A percentile compares a stretch with the other conserved stretches of the same genome.
Evolutionary conservation across 495 filamentous ascomycete species (phyloP).

Genomic region (Penicillium fimorum): DNA sequence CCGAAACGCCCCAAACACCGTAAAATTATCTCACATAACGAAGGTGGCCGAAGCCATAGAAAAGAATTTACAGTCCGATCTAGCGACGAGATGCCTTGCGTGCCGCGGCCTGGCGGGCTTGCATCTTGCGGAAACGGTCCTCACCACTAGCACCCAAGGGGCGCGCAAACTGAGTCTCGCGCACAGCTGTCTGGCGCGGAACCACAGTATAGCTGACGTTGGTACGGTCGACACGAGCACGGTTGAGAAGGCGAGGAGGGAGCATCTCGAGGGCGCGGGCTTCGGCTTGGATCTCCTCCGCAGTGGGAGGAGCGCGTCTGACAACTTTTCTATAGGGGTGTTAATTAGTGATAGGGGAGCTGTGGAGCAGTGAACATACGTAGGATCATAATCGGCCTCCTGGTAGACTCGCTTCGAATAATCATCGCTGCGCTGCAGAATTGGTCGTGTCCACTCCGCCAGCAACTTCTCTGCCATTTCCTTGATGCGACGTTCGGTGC

Average conservation of each 20-base stretch:
- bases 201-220: conserved; percentile 79
- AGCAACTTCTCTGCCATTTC: conserved; percentile 85
- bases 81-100: conserved; percentile 47
- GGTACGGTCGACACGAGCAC: conserved; percentile 67
- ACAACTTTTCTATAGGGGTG: conserved; percentile 44
- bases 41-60: neutral
- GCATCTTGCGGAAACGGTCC: conserved; percentile 81
- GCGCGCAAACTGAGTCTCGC: conserved; percentile 52
- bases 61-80: conserved; percentile 9
- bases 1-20: conserved; percentile 16
- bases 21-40: conserved; percentile 10
- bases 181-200: conserved; percentile 58
- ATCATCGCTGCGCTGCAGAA: conserved; percentile 87
- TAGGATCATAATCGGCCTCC: conserved; percentile 57
- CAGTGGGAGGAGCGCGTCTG: conserved; percentile 45
- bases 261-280: conserved; percentile 70
- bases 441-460: conserved; percentile 95
- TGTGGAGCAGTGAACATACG: conserved; percentile 35
- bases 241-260: conserved; percentile 64
- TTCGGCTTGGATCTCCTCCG: conserved; percentile 55
- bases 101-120: conserved; percentile 60
- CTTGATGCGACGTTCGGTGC: conserved; percentile 82
- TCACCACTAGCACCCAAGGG: conserved; percentile 71
- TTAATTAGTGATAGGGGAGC: conserved; percentile 16
- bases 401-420: conserved; percentile 74